A percentile compares a stretch with the other conserved stretches of the same genome.
Conservation (phyloP, 1,139 yeast genomes). For the Yarrowia galli region DNA sequence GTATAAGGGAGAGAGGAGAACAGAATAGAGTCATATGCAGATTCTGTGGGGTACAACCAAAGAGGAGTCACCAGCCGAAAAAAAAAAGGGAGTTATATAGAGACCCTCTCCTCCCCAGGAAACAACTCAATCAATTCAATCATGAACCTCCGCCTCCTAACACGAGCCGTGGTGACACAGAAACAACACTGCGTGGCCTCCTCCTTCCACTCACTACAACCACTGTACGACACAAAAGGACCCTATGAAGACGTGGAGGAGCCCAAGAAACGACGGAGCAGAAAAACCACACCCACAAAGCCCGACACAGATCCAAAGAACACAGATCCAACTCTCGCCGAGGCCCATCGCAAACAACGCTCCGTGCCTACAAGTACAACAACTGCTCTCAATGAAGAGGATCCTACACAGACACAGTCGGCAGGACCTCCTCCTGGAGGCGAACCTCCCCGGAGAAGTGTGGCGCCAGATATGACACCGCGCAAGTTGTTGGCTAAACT, state of each 20-base stretch:
- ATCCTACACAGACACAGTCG: no score
- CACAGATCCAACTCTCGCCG: background rate
- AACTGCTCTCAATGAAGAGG: background rate
- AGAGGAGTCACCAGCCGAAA: no score
- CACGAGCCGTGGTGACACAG: background rate
- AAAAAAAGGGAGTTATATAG: background rate
- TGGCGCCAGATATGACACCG: conserved; percentile 47
- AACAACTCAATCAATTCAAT: no score
- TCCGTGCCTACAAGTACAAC: conserved; percentile 17
- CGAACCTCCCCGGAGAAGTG: conserved; percentile 4
- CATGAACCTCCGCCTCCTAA: background rate
- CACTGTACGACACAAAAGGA: background rate
- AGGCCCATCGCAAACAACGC: background rate
- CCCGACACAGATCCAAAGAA: background rate
- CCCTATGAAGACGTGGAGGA: conserved; percentile 29
- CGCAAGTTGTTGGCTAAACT: conserved; percentile 54
- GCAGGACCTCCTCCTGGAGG: conserved; percentile 1
- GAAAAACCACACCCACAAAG: background rate
- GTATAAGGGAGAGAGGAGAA: no score
- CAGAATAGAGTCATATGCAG: background rate
- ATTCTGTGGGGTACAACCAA: background rate
- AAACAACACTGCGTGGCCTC: background rate
- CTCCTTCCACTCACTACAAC: background rate
- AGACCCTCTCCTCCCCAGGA: background rate
- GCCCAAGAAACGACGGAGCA: conserved; percentile 3